Evolutionary conservation across 2,329 filamentous ascomycete species (phyloP), one percentile per base, ranked within the genome.

Genomic region (Fusarium nisikadoi): DNA sequence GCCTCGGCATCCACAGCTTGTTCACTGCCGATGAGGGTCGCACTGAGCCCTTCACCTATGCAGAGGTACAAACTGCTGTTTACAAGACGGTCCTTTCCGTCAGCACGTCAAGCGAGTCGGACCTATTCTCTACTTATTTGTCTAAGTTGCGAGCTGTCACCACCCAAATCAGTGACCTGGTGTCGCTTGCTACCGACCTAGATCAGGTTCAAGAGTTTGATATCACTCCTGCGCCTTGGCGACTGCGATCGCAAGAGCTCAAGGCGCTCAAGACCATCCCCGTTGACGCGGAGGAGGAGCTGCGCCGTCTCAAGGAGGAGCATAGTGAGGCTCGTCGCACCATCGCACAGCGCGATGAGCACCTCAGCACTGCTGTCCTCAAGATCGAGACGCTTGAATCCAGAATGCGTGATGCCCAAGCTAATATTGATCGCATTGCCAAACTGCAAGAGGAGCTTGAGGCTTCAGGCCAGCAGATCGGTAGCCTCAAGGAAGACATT

Each of bases 331-430:
- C 92, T 25, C 92, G 93, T 7, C 90, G 92, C 60, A 86, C 89
- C 7, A 87, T 94, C 63, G 90, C 92, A 3, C 88, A 91, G 71
- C 91, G 92, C 70, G 94, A 97, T 73, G 93, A 95, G 79, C 91
- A 92, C 39, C 89, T 97, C 57, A 94, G 97, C 80, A 95, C 97
- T 65, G 88, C 93, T 29, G 89, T 92, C n/a, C 92, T 98, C 74
- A 95, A 96, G 81, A 97, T 98, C 74, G 95, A 98, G 81, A 93
- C 96, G 43, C 90, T 98, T 41, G 93, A 97, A 80, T 93, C 93
- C 12, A 88, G 94, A 63, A 95, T 96, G 91, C 90, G 91, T 64
- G 94, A 97, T 78, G 93, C 93, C 10, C 90, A 91, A 72, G 90
- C 92, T 79, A 95, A 95, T 81, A 90, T 93, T 19, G 89, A 90